Evolutionary conservation across 1,284 basidiomycete species (phyloP).

Genomic region (Leccinum pachyderme): DNA sequence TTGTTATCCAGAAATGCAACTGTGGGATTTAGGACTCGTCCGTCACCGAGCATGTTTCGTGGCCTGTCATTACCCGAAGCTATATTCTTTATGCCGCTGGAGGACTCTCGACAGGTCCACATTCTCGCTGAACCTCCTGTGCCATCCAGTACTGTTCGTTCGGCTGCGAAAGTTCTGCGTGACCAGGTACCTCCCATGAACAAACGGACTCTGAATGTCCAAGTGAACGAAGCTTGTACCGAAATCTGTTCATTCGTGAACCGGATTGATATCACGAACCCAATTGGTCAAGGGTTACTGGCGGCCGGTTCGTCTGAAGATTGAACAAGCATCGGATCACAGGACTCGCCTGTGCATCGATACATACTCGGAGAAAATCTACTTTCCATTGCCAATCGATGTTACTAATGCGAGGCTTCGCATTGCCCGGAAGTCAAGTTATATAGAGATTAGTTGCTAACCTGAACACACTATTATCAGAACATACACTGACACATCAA

Average conservation of each 20-base stretch:
- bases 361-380: conserved; percentile 15
- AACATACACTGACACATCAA: not conserved
- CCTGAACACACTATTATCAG: not conserved
- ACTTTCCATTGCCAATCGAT: conserved; percentile 36
- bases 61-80: conserved; percentile 10
- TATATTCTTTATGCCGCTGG: conserved; percentile 33
- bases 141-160: not conserved
- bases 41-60: conserved; percentile 19
- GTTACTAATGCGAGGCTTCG: conserved; percentile 36
- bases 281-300: conserved; percentile 17
- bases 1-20: conserved; percentile 16
- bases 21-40: conserved; percentile 33
- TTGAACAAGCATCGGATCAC: conserved; percentile 12
- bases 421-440: conserved; percentile 51
- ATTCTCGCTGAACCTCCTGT: conserved; percentile 27
- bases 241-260: conserved; percentile 20
- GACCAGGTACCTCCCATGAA: not conserved
- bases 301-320: conserved; percentile 15
- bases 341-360: conserved; percentile 16
- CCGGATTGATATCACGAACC: conserved; percentile 24
- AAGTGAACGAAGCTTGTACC: conserved; percentile 14
- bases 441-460: conserved; percentile 44
- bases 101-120: conserved; percentile 34
- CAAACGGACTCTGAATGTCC: conserved; percentile 6
- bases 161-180: not conserved